Evolutionary conservation across 306 rosid genomes (phyloP).

Genomic region (Fragaria iinumae): DNA sequence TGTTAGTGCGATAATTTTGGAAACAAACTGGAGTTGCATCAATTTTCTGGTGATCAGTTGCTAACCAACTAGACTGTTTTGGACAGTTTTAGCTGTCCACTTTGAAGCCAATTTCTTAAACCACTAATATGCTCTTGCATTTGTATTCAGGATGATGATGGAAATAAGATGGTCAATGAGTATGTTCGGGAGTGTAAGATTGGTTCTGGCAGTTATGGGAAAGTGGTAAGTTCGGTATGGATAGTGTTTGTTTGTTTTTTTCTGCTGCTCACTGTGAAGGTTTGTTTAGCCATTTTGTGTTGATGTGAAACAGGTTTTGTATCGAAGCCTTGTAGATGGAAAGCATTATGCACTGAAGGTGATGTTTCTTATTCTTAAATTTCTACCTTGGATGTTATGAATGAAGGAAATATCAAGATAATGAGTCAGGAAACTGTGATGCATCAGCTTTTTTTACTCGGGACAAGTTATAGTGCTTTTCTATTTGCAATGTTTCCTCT

Average conservation of each 20-base stretch:
- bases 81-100: not conserved
- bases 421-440: conserved; percentile 16
- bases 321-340: conserved; percentile 68
- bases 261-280: conserved; percentile 5
- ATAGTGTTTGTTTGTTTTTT: conserved; percentile 13
- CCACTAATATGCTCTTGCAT: conserved; percentile 11
- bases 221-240: conserved; percentile 70
- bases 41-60: not conserved
- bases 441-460: not conserved
- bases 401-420: conserved; percentile 11
- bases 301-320: conserved; percentile 63
- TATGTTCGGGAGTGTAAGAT: conserved; percentile 87
- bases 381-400: not conserved
- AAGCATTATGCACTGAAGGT: conserved; percentile 94
- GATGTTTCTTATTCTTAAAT: conserved; percentile 14
- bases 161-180: conserved; percentile 89
- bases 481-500: not conserved
- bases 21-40: not conserved
- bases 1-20: conserved; percentile 14
- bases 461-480: not conserved
- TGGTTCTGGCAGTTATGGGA: conserved; percentile 98
- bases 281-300: conserved; percentile 18
- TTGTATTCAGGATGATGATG: conserved; percentile 75
- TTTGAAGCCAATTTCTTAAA: not conserved
- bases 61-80: not conserved